These are phyloP conservation scores for Batrachochytrium dendrobatidis DNA, from an alignment of 371 early-diverging fungal species.

Conservation along the genomic window DNA sequence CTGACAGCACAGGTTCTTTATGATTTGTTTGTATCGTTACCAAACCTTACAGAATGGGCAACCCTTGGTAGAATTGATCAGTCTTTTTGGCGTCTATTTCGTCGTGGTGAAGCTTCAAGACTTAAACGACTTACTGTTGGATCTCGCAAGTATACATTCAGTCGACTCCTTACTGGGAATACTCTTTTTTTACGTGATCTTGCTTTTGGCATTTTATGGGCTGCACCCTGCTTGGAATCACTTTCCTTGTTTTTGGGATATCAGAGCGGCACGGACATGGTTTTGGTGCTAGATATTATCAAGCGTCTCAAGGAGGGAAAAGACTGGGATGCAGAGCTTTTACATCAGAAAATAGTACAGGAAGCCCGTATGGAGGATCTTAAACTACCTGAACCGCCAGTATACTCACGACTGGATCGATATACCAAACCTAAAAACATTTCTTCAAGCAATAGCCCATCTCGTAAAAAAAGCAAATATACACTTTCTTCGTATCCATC, in stretches of 20 bases:
- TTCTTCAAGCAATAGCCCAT: too few relatives aligned
- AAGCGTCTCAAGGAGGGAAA: background rate
- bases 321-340: constrained; percentile 1
- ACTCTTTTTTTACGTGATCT: background rate
- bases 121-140: background rate
- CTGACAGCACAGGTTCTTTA: background rate
- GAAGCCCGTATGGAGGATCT: too few relatives aligned
- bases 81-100: background rate
- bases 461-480: too few relatives aligned
- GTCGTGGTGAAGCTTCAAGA: background rate
- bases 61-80: background rate
- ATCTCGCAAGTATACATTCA: background rate
- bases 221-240: background rate
- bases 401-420: too few relatives aligned
- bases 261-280: background rate
- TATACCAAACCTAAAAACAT: too few relatives aligned
- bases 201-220: constrained; percentile 1
- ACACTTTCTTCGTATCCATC: too few relatives aligned
- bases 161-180: background rate
- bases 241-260: background rate
- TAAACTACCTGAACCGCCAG: too few relatives aligned
- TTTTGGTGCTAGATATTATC: background rate
- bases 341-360: too few relatives aligned
- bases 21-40: background rate
- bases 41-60: background rate